A percentile compares a stretch with the other conserved stretches of the same genome.
phyloP scores from a whole-genome alignment of 1,284 basidiomycete genomes.

The Kalmanozyma brasiliensis region DNA sequence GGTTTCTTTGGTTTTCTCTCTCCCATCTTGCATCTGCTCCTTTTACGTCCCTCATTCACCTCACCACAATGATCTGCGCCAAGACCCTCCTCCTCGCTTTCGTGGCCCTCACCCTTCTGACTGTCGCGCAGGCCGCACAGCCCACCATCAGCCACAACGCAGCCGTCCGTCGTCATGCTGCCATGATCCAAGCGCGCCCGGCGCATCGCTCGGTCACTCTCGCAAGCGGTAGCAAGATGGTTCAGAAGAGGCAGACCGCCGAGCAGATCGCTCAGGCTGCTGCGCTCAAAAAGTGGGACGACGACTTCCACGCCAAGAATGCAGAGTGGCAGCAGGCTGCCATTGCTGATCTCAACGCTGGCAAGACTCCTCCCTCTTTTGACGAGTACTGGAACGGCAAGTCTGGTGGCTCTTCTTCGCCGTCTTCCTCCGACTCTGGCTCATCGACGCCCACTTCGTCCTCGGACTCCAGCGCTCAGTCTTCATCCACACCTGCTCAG shows the following conservation, averaged over 20 bases:
- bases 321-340: conserved; percentile 57
- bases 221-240: conserved; percentile 27
- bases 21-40: not conserved
- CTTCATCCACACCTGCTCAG: conserved; percentile 12
- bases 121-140: conserved; percentile 40
- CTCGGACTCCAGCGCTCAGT: conserved; percentile 14
- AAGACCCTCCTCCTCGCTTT: conserved; percentile 37
- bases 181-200: conserved; percentile 23
- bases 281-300: conserved; percentile 39
- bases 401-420: conserved; percentile 49
- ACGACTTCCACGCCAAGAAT: conserved; percentile 52
- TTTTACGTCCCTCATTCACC: not conserved
- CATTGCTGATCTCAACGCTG: conserved; percentile 40
- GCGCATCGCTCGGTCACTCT: conserved; percentile 34
- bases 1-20: conserved; percentile 10
- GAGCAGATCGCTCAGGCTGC: conserved; percentile 41
- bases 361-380: conserved; percentile 47
- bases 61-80: conserved; percentile 26
- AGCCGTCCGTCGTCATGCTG: conserved; percentile 29
- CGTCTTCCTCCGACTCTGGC: conserved; percentile 64
- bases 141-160: conserved; percentile 43
- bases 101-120: conserved; percentile 31
- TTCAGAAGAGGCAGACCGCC: conserved; percentile 37
- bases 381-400: conserved; percentile 48
- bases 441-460: conserved; percentile 60